phyloP scores from a whole-genome alignment of 2,329 filamentous ascomycete species.

The Aspergillus pseudoterreus region DNA sequence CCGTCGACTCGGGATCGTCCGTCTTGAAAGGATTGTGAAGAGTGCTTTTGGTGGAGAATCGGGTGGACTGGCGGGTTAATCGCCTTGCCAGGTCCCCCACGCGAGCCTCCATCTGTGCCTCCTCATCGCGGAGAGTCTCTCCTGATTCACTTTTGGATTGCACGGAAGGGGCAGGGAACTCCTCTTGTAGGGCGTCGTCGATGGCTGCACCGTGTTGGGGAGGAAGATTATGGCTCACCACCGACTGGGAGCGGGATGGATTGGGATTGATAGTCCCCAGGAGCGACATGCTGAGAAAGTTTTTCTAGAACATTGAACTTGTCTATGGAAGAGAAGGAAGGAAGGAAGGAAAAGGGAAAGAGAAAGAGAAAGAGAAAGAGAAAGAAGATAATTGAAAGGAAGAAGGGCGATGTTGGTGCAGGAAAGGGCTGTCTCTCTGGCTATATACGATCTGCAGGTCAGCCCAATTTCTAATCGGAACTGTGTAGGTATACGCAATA shows the following conservation, averaged over 20 bases:
- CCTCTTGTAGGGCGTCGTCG: not conserved
- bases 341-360: not conserved
- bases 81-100: constrained; percentile 9
- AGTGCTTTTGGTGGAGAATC: constrained; percentile 11
- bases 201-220: not conserved
- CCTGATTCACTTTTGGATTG: constrained; percentile 14
- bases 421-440: too few relatives aligned
- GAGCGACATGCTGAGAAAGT: constrained; percentile 10
- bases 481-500: too few relatives aligned
- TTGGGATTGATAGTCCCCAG: constrained; percentile 9
- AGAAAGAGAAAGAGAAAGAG: not conserved
- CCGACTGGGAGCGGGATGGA: constrained; percentile 10
- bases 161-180: not conserved
- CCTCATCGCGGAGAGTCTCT: constrained; percentile 9
- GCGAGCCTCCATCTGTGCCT: constrained; percentile 7
- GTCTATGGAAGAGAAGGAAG: not conserved
- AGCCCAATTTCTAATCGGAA: not conserved
- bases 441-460: too few relatives aligned
- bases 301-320: not conserved
- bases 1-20: constrained; percentile 15
- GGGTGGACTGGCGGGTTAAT: constrained; percentile 20
- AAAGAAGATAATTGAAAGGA: not conserved
- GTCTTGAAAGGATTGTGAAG: constrained; percentile 17
- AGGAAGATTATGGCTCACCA: constrained; percentile 14
- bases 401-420: not conserved